Evolutionary conservation across 208 protist species (phyloP), one percentile per base, ranked within the genome.

Genomic region (Trypanosoma cruzi): DNA sequence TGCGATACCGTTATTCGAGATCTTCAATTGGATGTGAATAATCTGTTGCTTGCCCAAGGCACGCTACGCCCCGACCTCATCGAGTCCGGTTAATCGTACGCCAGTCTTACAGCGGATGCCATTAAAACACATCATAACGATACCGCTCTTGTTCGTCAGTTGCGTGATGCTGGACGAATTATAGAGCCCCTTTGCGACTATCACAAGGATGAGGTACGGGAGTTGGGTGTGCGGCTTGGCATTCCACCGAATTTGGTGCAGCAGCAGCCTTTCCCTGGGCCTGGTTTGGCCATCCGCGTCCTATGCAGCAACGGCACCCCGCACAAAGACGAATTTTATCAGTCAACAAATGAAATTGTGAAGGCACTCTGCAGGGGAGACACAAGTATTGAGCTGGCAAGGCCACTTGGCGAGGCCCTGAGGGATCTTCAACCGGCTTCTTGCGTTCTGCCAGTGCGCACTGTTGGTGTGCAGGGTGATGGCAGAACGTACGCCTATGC

Each of bases 51-150:
- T 3, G 95, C 89, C 11, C 97, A 99, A 83, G 98, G 98, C 37
- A 99, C 98, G 8, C 80, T 99, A 1, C 84, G 97, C 4, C 98
- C 98, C 4, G 98, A 99, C 71, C 69, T 99, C 14, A 99, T 99
- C 62, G 98, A 99, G 71, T 97, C 87, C 0, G 93, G 90, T 24
- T 94, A 86, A n/a, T 50, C 73, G 22, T 87, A 96, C 49, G 93
- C 90, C 16, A 92, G 90, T 48, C 83, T 66, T 18, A 85, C 84
- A 31, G 94, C 97, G 5, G 93, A 98, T 63, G 93, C 93, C 18
- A 99, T 99, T 81, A 99, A 99, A 83, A 99, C 97, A 36, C 98
- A 99, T 72, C 98, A 99, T 84, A 99, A 99, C 77, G 98, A 99
- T 76, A 99, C 97, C 8, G 88, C 89, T 18, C 79, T 99, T 20